Conservation (phyloP, 2,329 filamentous ascomycete genomes). For the Trichoderma aggressivum region DNA sequence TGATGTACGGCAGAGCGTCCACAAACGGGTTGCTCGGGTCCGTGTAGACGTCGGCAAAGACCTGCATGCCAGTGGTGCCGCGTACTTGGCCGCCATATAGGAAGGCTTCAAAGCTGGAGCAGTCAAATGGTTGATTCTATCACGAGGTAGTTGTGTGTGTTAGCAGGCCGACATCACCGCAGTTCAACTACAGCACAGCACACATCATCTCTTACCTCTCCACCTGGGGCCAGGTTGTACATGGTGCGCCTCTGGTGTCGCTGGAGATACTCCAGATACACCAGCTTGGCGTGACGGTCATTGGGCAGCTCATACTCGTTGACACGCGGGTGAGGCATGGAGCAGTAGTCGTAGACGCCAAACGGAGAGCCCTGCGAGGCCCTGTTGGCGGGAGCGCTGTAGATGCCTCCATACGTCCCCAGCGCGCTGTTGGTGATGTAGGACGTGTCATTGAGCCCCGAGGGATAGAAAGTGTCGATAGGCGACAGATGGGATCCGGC, state of each 20-base stretch:
- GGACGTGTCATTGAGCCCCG: conserved; percentile 1
- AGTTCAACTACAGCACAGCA: too few relatives aligned
- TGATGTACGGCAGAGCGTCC: conserved; percentile 12
- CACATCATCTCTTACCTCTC: background rate
- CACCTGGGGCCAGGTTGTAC: conserved; percentile 11
- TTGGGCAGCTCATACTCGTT: conserved; percentile 8
- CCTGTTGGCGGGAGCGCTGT: conserved; percentile 1
- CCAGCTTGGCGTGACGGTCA: conserved; percentile 10
- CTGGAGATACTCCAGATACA: conserved; percentile 13
- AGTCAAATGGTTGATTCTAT: conserved; percentile 14
- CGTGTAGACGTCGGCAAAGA: conserved; percentile 5
- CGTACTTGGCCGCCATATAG: background rate
- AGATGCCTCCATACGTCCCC: conserved; percentile 9
- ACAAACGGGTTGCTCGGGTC: conserved; percentile 8
- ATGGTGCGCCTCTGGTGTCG: conserved; percentile 14
- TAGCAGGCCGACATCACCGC: background rate
- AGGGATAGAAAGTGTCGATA: conserved; percentile 9
- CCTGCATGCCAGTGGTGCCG: background rate
- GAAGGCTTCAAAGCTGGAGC: conserved; percentile 9
- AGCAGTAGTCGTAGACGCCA: conserved; percentile 14
- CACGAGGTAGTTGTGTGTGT: background rate
- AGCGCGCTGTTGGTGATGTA: conserved; percentile 11
- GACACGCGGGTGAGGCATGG: conserved; percentile 9
- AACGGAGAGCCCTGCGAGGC: conserved; percentile 8
- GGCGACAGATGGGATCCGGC: background rate